A percentile compares a stretch with the other conserved stretches of the same genome.
phyloP scores from a whole-genome alignment of 352 stramenopile species.

The Phytophthora foliorum region DNA sequence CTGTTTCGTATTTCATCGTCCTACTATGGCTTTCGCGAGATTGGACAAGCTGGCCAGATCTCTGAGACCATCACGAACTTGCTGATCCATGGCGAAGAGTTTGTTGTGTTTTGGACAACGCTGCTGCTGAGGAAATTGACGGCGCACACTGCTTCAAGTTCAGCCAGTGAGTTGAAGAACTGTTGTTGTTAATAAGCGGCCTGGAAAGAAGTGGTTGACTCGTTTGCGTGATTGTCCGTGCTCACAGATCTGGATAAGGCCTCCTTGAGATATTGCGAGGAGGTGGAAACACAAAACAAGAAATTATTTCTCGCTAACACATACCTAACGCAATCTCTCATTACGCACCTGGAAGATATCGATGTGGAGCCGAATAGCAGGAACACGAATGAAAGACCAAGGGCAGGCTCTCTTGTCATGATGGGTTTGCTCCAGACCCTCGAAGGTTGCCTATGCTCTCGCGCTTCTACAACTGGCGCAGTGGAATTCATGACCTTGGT shows the following conservation, averaged over 20 bases:
- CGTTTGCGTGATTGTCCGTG: conserved; percentile 16
- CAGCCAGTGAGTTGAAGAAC: conserved; percentile 51
- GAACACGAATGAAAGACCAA: conserved; percentile 16
- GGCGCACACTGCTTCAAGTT: conserved; percentile 47
- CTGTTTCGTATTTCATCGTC: conserved; percentile 89
- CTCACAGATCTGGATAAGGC: conserved; percentile 51
- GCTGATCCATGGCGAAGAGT: conserved; percentile 83
- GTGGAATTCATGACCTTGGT: conserved; percentile 76
- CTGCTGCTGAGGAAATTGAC: conserved; percentile 75
- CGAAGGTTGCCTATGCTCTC: conserved; percentile 92
- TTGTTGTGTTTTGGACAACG: conserved; percentile 90
- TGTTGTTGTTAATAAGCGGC: not conserved
- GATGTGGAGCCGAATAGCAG: conserved; percentile 48
- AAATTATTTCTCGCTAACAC: conserved; percentile 77
- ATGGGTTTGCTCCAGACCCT: conserved; percentile 94
- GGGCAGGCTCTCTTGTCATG: conserved; percentile 81
- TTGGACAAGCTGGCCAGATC: conserved; percentile 81
- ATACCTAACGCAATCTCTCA: conserved; percentile 71
- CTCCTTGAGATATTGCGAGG: conserved; percentile 71
- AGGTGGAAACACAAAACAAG: conserved; percentile 84
- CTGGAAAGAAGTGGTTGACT: not conserved
- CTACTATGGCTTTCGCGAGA: conserved; percentile 87
- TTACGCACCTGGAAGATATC: conserved; percentile 69
- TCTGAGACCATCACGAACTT: conserved; percentile 84
- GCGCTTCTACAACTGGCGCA: conserved; percentile 84